Evolutionary conservation across 2,329 filamentous ascomycete species (phyloP).

Genomic region (Diaporthe capsici): DNA sequence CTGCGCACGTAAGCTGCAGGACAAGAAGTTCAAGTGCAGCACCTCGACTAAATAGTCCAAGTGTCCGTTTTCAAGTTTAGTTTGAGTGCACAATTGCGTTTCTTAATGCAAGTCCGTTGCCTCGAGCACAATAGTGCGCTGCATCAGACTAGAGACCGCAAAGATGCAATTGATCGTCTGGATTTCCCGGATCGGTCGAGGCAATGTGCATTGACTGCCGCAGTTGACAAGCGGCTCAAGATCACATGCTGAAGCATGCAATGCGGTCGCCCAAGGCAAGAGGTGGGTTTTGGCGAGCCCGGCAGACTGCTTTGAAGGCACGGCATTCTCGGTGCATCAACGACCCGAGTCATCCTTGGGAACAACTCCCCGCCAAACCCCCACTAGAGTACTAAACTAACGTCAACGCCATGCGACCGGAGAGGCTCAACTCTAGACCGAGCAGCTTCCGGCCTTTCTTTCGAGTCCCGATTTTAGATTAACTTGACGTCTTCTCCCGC

Average conservation of each 20-base stretch:
- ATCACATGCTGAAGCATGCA: constrained; percentile 25
- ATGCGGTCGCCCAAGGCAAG: background rate
- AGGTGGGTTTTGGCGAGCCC: constrained; percentile 12
- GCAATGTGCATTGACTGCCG: constrained; percentile 1
- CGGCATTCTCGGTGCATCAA: constrained; percentile 38
- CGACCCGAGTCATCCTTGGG: constrained; percentile 29
- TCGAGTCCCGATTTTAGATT: background rate
- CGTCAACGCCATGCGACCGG: constrained; percentile 25
- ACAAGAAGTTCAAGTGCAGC: background rate
- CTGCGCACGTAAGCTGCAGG: constrained; percentile 12
- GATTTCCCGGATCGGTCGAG: background rate
- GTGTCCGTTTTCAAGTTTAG: background rate
- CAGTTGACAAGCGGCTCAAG: background rate
- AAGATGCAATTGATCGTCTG: background rate
- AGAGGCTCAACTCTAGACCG: constrained; percentile 4
- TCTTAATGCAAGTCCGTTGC: background rate
- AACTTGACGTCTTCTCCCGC: constrained; percentile 18
- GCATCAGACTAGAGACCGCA: background rate
- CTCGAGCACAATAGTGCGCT: background rate
- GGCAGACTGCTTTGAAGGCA: constrained; percentile 3
- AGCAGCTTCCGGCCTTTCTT: constrained; percentile 18
- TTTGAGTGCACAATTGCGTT: background rate
- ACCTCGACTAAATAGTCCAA: background rate
- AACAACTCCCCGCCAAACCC: constrained; percentile 30
- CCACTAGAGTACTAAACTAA: constrained; percentile 34